These are phyloP conservation scores for Lathyrus tuberosus DNA, from an alignment of 306 rosid genomes.

Conservation along the genomic window DNA sequence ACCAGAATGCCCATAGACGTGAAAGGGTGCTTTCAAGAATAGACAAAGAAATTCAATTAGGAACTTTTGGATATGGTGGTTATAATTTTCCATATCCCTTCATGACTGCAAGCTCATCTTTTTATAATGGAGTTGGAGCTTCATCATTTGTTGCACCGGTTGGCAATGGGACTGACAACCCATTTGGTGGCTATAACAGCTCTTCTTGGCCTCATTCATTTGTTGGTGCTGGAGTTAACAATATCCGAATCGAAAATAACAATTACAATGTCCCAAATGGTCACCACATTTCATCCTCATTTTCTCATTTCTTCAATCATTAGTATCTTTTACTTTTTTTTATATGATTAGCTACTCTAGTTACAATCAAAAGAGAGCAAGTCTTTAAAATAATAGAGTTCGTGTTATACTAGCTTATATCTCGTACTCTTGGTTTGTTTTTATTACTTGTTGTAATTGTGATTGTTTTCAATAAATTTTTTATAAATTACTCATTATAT, in stretches of 20 bases:
- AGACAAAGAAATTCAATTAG: not conserved
- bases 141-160: not conserved
- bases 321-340: not conserved
- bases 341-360: no score
- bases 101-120: not conserved
- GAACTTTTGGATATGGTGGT: conserved; percentile 9
- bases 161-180: not conserved
- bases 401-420: no score
- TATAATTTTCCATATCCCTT: not conserved
- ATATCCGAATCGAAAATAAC: not conserved
- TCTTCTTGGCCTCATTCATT: not conserved
- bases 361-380: no score
- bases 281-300: not conserved
- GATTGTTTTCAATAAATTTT: no score
- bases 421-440: no score
- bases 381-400: no score
- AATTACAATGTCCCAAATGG: not conserved
- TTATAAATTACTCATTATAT: no score
- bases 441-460: no score
- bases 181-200: not conserved
- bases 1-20: conserved; percentile 69
- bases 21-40: conserved; percentile 50
- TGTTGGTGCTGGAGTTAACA: not conserved
- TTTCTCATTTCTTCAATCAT: not conserved
- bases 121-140: not conserved